A percentile compares a stretch with the other conserved stretches of the same genome.
These are phyloP conservation scores for Tylopilus sp. DNA, from an alignment of 1,284 basidiomycete species.

Conservation along the genomic window DNA sequence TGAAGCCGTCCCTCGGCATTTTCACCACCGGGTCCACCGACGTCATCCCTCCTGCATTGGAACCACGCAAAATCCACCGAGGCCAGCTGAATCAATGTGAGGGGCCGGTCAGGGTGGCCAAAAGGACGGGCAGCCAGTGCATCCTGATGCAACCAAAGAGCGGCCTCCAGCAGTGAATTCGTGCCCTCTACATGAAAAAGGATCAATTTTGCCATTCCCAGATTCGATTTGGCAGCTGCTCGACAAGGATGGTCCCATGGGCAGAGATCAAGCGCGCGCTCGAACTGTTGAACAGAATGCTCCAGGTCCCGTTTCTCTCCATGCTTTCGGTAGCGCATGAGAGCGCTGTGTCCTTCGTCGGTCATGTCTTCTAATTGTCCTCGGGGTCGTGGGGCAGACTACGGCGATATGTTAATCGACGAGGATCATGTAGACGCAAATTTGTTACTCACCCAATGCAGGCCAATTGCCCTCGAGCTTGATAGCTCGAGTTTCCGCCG, in stretches of 20 bases:
- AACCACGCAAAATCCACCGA: neutral
- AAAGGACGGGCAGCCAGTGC: neutral
- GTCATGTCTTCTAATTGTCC: neutral
- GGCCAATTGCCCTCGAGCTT: no score
- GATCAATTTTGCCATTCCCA: no score
- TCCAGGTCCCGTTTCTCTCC: neutral
- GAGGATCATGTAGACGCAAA: no score
- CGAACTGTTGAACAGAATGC: neutral
- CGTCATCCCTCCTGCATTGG: neutral
- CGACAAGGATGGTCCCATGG: neutral
- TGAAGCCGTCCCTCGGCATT: no score
- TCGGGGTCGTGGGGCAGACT: no score
- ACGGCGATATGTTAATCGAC: no score
- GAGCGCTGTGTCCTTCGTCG: neutral
- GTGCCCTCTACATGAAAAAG: no score
- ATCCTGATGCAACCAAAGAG: neutral
- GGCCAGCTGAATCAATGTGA: neutral
- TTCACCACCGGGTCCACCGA: neutral
- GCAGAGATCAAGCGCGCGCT: neutral
- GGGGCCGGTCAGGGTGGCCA: neutral
- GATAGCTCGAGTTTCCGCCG: no score
- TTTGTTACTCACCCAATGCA: no score
- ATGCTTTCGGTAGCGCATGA: neutral
- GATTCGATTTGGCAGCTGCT: neutral
- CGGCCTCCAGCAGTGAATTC: neutral